phyloP scores from a whole-genome alignment of 257 asterid genomes.

The Apocynum venetum region DNA sequence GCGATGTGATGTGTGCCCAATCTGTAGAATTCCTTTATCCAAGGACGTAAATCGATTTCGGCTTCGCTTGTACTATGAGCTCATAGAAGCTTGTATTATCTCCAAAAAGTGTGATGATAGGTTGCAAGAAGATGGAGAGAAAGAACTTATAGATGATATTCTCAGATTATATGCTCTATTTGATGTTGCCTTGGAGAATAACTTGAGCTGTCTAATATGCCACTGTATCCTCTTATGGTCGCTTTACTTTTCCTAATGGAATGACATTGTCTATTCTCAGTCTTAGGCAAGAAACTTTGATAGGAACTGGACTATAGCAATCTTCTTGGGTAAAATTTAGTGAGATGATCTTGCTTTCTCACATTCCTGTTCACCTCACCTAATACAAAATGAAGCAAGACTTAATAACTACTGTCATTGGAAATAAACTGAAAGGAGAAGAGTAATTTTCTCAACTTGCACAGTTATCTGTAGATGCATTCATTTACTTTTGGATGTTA shows the following conservation, averaged over 20 bases:
- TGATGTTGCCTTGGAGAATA: conserved; percentile 89
- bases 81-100: conserved; percentile 83
- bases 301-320: neutral
- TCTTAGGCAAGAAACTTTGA: neutral
- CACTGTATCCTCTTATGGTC: conserved; percentile 73
- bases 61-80: conserved; percentile 83
- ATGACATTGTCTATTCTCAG: conserved; percentile 3
- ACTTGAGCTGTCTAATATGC: conserved; percentile 75
- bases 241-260: neutral
- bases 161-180: conserved; percentile 74
- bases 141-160: conserved; percentile 62
- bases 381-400: neutral
- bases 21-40: conserved; percentile 64
- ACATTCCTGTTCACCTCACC: neutral
- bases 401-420: neutral
- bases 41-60: conserved; percentile 55
- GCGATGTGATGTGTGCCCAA: conserved; percentile 88
- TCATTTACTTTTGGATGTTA: neutral
- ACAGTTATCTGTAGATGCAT: neutral
- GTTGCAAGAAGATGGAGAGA: conserved; percentile 55
- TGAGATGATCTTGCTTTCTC: conserved; percentile 1
- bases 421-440: neutral
- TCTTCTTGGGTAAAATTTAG: conserved; percentile 1
- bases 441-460: neutral
- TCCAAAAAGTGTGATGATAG: conserved; percentile 78